These are phyloP conservation scores for Furcasterigmium sp. DNA, from an alignment of 2,329 filamentous ascomycete genomes.

Conservation along the genomic window DNA sequence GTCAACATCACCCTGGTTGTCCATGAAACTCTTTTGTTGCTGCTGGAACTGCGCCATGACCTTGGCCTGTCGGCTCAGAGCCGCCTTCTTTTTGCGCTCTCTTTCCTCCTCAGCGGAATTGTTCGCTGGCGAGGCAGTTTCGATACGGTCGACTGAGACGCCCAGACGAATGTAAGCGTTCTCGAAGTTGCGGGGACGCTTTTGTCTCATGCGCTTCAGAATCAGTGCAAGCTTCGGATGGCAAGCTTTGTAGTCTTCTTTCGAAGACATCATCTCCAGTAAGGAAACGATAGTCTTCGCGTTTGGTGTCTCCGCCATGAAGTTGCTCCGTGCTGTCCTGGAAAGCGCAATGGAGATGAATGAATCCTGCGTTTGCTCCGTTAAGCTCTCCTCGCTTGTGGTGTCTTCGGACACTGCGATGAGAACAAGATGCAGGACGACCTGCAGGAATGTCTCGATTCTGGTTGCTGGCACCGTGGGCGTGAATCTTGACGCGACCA, in stretches of 20 bases:
- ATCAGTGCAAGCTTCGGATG: constrained; percentile 81
- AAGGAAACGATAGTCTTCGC: constrained; percentile 60
- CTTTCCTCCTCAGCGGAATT: constrained; percentile 65
- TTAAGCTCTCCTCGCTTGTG: constrained; percentile 46
- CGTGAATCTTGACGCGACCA: constrained; percentile 63
- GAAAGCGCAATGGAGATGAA: constrained; percentile 70
- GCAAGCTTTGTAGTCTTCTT: constrained; percentile 74
- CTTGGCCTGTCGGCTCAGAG: constrained; percentile 80
- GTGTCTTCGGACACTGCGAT: constrained; percentile 82
- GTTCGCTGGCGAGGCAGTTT: constrained; percentile 74
- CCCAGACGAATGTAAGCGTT: constrained; percentile 58
- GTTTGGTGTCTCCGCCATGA: constrained; percentile 48
- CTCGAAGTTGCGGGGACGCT: constrained; percentile 68
- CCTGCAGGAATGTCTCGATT: constrained; percentile 86
- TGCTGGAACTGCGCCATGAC: constrained; percentile 99
- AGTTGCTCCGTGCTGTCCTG: constrained; percentile 56
- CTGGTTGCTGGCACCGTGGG: constrained; percentile 75
- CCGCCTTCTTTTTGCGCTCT: constrained; percentile 84
- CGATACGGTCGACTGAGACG: constrained; percentile 71
- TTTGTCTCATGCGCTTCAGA: constrained; percentile 79
- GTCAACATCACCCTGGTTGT: constrained; percentile 79
- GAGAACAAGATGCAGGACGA: constrained; percentile 81
- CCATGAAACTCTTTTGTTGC: constrained; percentile 92
- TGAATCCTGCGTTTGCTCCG: constrained; percentile 45
- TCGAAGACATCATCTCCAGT: constrained; percentile 56